Base-by-base conservation (phyloP, 345 rosid genomes). In the Eucalyptus leucophloia region DNA sequence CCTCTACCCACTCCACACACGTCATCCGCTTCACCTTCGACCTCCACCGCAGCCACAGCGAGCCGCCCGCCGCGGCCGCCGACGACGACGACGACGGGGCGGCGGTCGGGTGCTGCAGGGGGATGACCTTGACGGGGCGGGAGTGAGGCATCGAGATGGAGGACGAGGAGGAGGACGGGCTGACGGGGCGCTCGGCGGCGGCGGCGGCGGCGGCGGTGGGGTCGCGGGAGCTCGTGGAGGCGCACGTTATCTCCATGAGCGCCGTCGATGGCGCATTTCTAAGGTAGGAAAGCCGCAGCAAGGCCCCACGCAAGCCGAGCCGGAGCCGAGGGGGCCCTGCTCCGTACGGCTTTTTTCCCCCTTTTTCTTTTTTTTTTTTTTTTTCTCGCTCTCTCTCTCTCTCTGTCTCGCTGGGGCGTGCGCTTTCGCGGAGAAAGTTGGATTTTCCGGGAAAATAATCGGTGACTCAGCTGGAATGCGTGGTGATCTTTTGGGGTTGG, bases 41-140 rank as follows among this genome's bases (percentile, higher is more conserved):
- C 13, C 72, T 58, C 95, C 95, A 93, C 87, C 94, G 85, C 40
- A 95, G 90, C 89, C 93, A 90, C 85, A 92, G 40, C 83, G 92
- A 91, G 87, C 81, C 89, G 65, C 37, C 40, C 17, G 40, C 87
- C 60, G 93, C 81, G 37, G 88, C 82, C 17, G 90, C 86, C 30
- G 53, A 87, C 11, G 88, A 45, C 15, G 51, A 51, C 8, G 93
- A 91, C 65, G 95, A 62, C 37, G 96, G 88, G 88, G 95, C 83
- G 56, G 93, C 11, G 45, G 91, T 93, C 4, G 99, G 98, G 69
- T 96, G 98, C 93, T 91, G 98, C 11, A 98, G 94, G 50, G 96
- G 97, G 50, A 98, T 98, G 81, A 95, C 92, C 89, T 95, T 98
- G 40, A 97, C 95, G 88, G 97, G 95, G 56, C 97, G 97, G 92